Conservation (phyloP, 169 alveolate species). For the Eimeria nieschulzi region DNA sequence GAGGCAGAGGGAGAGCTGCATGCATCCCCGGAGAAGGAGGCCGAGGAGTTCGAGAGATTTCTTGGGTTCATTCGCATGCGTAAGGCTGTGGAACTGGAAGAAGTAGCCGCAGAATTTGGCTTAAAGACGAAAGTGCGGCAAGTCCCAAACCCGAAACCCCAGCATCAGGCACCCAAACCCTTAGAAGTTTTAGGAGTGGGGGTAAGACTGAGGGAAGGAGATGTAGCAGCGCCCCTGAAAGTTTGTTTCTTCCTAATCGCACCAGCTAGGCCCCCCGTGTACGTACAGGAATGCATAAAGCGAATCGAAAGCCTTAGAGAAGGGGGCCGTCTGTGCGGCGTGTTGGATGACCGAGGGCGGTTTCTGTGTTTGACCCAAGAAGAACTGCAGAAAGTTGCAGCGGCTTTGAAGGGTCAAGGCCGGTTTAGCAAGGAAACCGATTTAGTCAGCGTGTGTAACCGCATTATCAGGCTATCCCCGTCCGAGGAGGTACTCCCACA, state of each 20-base stretch:
- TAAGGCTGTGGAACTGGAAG: slow-evolving; percentile 11
- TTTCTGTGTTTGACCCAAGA: slow-evolving; percentile 25
- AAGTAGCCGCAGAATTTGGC: slow-evolving; percentile 6
- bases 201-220: too few species aligned
- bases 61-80: slow-evolving; percentile 4
- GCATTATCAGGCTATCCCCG: slow-evolving; percentile 50
- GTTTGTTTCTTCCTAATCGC: background rate
- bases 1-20: slow-evolving; percentile 36
- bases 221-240: background rate
- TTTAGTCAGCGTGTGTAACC: slow-evolving; percentile 46
- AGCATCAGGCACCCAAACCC: background rate
- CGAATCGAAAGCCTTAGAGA: slow-evolving; percentile 38
- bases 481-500: background rate
- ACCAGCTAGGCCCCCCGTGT: background rate
- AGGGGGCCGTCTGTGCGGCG: slow-evolving; percentile 49
- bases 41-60: background rate
- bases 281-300: slow-evolving; percentile 29
- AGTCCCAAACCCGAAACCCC: background rate
- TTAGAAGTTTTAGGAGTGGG: background rate
- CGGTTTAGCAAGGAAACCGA: slow-evolving; percentile 56
- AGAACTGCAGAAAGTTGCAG: slow-evolving; percentile 37
- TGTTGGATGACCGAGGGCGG: slow-evolving; percentile 42
- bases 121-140: slow-evolving; percentile 1
- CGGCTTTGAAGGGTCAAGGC: slow-evolving; percentile 16
- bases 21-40: slow-evolving; percentile 1